A percentile compares a stretch with the other conserved stretches of the same genome.
phyloP scores from a whole-genome alignment of 805 yeast genomes.

The Yamadazyma laniorum region DNA sequence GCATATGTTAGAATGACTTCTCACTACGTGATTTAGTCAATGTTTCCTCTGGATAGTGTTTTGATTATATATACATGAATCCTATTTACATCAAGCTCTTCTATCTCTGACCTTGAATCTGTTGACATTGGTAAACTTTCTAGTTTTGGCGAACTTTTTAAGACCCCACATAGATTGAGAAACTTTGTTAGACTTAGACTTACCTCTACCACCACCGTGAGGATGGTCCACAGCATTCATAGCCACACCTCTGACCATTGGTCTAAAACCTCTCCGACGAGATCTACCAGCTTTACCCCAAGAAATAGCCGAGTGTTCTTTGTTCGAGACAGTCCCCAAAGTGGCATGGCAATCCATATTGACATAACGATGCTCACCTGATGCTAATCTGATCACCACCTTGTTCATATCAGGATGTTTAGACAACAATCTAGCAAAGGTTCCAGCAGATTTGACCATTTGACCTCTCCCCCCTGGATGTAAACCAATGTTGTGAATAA shows the following conservation, averaged over 20 bases:
- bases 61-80: slow-evolving; percentile 11
- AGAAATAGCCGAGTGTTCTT: slow-evolving; percentile 83
- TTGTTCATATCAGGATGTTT: slow-evolving; percentile 67
- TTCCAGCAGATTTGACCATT: slow-evolving; percentile 91
- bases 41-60: neutral
- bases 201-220: slow-evolving; percentile 99
- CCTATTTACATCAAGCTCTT: slow-evolving; percentile 20
- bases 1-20: slow-evolving; percentile 4
- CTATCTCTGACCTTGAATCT: slow-evolving; percentile 86
- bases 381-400: slow-evolving; percentile 78
- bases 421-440: slow-evolving; percentile 84
- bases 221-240: slow-evolving; percentile 98
- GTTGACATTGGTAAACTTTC: slow-evolving; percentile 85
- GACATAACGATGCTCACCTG: slow-evolving; percentile 93
- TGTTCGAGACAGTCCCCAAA: slow-evolving; percentile 86
- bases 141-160: slow-evolving; percentile 90
- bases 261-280: slow-evolving; percentile 90
- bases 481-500: slow-evolving; percentile 84
- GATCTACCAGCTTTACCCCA: slow-evolving; percentile 97
- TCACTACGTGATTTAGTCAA: too few species aligned
- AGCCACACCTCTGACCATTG: slow-evolving; percentile 96
- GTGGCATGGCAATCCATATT: slow-evolving; percentile 88
- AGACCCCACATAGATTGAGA: slow-evolving; percentile 97
- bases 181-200: slow-evolving; percentile 91
- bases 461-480: slow-evolving; percentile 72